phyloP scores from a whole-genome alignment of 2,329 filamentous ascomycete species.

The Neofusicoccum cordaticola region DNA sequence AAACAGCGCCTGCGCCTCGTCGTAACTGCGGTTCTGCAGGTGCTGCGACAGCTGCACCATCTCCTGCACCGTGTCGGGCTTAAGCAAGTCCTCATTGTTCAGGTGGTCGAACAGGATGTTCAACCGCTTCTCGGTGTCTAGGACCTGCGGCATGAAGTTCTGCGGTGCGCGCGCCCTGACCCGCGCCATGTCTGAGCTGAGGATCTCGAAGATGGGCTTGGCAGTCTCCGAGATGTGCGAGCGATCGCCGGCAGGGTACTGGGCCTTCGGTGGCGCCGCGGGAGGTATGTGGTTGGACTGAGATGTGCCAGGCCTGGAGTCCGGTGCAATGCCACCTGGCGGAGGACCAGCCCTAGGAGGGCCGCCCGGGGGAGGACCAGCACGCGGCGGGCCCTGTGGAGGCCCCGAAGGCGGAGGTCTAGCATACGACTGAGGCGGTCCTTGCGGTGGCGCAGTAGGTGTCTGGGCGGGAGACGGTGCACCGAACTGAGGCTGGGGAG shows the following conservation, averaged over 20 bases:
- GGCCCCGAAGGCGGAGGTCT: slow-evolving; percentile 36
- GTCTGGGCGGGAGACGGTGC: slow-evolving; percentile 33
- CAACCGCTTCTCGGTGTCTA: slow-evolving; percentile 89
- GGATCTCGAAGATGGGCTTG: slow-evolving; percentile 74
- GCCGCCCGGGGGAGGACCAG: slow-evolving; percentile 42
- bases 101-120: slow-evolving; percentile 94
- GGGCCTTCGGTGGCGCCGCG: slow-evolving; percentile 39
- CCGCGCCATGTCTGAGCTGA: slow-evolving; percentile 81
- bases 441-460: slow-evolving; percentile 34
- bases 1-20: slow-evolving; percentile 44
- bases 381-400: slow-evolving; percentile 48
- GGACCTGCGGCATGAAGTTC: slow-evolving; percentile 84
- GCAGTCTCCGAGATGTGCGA: slow-evolving; percentile 80
- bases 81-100: slow-evolving; percentile 90
- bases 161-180: slow-evolving; percentile 81
- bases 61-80: slow-evolving; percentile 70
- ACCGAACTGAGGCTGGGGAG: slow-evolving; percentile 23
- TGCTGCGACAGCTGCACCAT: slow-evolving; percentile 55
- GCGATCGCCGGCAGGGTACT: slow-evolving; percentile 77
- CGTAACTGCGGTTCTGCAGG: slow-evolving; percentile 43
- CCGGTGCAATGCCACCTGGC: slow-evolving; percentile 25
- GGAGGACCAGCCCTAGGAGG: slow-evolving; percentile 40
- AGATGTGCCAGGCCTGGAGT: slow-evolving; percentile 46
- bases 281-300: slow-evolving; percentile 52
- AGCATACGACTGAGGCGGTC: slow-evolving; percentile 38